Base-by-base conservation (phyloP, 768 basidiomycete species). In the Roridomyces roridus region DNA sequence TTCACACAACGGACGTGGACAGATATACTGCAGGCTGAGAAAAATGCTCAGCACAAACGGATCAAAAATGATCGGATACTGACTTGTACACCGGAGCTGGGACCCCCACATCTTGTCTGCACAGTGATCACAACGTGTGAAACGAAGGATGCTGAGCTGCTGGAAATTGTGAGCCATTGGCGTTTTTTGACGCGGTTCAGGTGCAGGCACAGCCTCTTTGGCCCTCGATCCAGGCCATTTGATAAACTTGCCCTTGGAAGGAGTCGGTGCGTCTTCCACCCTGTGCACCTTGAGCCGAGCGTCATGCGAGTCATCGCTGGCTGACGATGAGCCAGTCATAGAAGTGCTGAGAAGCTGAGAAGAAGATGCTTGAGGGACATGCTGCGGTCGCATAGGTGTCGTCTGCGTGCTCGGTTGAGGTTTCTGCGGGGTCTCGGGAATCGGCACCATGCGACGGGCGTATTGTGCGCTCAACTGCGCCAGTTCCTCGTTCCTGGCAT, bases 41-140 rank as follows among this genome's bases (percentile, higher is more conserved):
- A 26, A 18, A 52, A 49, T 9, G 14, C 28, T 23, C 49, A 31
- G 55, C 35, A 15, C 59, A 44, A 15, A 48, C n/a, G 45, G 26
- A 26, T 23, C 40, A 26, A n/a, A 50, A 28, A 29, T 48, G 18
- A 40, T 37, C 25, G 40, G 28, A 24, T 18, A 80, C 93, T 69
- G 68, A 94, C 96, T 80, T 62, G 88, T 84, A 69, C 97, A 99
- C 28, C 92, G 88, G 49, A 92, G 80, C 68, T 96, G 94, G n/a
- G 95, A 85, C 7, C 96, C 96, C 95, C 96, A 99, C 87, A 98
- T 87, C 79, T 98, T 99, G 69, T 98, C 97, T 29, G 88, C 89
- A 68, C 97, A 99, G 51, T 96, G 89, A 66, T 98, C 97, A 68
- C 97, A 99, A 37, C 92, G 84, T 25, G 92, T 88, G 55, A 97